These are phyloP conservation scores for Candida taoyuanica DNA, from an alignment of 805 yeast species.

Conservation along the genomic window DNA sequence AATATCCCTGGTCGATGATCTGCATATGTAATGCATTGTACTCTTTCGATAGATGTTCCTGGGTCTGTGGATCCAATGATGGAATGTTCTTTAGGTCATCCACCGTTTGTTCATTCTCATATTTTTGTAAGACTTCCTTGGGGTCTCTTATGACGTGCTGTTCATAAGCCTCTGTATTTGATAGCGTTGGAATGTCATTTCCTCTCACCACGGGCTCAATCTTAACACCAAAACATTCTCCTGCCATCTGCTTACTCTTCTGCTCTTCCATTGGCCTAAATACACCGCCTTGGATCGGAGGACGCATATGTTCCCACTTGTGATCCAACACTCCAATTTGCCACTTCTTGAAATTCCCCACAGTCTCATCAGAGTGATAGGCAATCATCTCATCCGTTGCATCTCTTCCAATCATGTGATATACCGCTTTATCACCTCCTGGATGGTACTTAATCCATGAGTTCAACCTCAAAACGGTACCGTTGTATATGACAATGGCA, in stretches of 20 bases:
- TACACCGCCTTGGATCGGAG: conserved; percentile 84
- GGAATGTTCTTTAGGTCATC: conserved; percentile 59
- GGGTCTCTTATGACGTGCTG: conserved; percentile 49
- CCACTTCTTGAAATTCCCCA: conserved; percentile 47
- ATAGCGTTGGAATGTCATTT: conserved; percentile 36
- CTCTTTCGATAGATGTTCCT: conserved; percentile 46
- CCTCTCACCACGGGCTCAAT: conserved; percentile 52
- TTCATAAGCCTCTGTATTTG: conserved; percentile 29
- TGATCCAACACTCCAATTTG: conserved; percentile 60
- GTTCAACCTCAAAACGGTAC: conserved; percentile 58
- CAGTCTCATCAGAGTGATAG: conserved; percentile 64
- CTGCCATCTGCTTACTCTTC: conserved; percentile 3
- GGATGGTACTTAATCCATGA: conserved; percentile 75
- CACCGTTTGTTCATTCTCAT: conserved; percentile 51
- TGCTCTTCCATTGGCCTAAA: conserved; percentile 34
- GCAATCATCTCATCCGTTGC: conserved; percentile 90
- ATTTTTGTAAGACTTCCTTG: conserved; percentile 45
- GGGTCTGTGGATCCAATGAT: conserved; percentile 62
- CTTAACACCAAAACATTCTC: conserved; percentile 28
- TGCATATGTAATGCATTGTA: conserved; percentile 57
- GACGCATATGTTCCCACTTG: conserved; percentile 70
- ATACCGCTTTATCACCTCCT: conserved; percentile 83
- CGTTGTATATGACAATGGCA: conserved; percentile 61
- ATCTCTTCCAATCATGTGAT: conserved; percentile 83
- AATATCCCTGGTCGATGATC: conserved; percentile 54